Evolutionary conservation across 345 rosid genomes (phyloP).

Genomic region (Eucalyptus curtisii): DNA sequence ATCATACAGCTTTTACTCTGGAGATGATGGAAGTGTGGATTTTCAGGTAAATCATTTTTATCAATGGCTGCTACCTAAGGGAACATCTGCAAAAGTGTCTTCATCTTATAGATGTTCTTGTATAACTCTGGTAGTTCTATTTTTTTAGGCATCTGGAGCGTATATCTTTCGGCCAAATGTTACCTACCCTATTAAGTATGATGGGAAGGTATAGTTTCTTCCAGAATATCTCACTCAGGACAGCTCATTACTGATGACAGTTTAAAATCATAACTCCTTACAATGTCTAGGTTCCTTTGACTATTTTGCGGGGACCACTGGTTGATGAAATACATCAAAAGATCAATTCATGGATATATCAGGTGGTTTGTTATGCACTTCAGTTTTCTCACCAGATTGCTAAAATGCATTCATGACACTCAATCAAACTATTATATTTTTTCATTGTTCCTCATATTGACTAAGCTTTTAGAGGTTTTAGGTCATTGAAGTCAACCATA

Average conservation of each 20-base stretch:
- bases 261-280: not conserved
- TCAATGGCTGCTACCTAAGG: not conserved
- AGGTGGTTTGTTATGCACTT: conserved; percentile 21
- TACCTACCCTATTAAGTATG: conserved; percentile 39
- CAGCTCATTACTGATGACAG: not conserved
- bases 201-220: conserved; percentile 34
- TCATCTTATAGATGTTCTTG: not conserved
- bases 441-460: not conserved
- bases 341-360: conserved; percentile 77
- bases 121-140: not conserved
- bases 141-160: conserved; percentile 71
- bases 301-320: conserved; percentile 56
- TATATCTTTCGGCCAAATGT: conserved; percentile 94
- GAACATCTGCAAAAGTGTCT: not conserved
- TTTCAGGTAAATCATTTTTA: not conserved
- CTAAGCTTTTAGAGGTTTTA: not conserved
- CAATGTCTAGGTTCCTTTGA: conserved; percentile 49
- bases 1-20: conserved; percentile 61
- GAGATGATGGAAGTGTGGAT: conserved; percentile 42
- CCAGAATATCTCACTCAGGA: not conserved
- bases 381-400: not conserved
- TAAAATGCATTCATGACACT: not conserved
- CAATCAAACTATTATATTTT: not conserved
- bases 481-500: not conserved
- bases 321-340: conserved; percentile 80